phyloP scores from a whole-genome alignment of 108 stramenopile species.

The Mediolabrus comicus region DNA sequence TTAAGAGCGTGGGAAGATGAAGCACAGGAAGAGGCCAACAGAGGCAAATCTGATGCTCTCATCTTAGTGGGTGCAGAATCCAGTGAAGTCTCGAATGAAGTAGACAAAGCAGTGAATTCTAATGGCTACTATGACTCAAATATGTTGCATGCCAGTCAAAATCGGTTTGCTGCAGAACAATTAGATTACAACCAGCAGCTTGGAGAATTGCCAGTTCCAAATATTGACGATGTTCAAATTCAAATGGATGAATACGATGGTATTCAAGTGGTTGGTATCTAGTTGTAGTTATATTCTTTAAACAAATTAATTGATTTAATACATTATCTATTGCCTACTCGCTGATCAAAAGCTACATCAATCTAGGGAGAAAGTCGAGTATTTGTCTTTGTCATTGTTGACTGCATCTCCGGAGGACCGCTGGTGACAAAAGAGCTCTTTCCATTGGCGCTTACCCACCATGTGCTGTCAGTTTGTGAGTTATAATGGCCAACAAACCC shows the following conservation, averaged over 20 bases:
- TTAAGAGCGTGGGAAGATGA: conserved; percentile 48
- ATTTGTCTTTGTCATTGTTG: background rate
- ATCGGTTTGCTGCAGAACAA: background rate
- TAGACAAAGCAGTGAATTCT: background rate
- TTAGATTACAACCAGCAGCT: background rate
- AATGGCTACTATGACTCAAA: background rate
- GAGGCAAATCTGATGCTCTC: conserved; percentile 48
- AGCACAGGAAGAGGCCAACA: conserved; percentile 45
- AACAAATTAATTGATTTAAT: background rate
- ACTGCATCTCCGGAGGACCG: conserved; percentile 19
- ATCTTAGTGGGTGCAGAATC: conserved; percentile 8
- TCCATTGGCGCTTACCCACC: conserved; percentile 76
- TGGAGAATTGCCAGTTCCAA: background rate
- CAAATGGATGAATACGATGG: background rate
- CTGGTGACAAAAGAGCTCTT: conserved; percentile 35
- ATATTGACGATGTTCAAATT: background rate
- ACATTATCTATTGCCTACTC: background rate
- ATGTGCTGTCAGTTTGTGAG: conserved; percentile 58
- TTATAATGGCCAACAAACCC: conserved; percentile 72
- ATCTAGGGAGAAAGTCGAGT: background rate
- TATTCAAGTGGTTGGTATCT: background rate
- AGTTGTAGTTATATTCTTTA: too few species aligned
- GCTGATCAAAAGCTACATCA: background rate
- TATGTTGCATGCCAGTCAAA: background rate
- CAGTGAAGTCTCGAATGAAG: conserved; percentile 23